A percentile compares a stretch with the other conserved stretches of the same genome.
These are phyloP conservation scores for Eustoma russellianum DNA, from an alignment of 257 asterid genomes.

Conservation along the genomic window DNA sequence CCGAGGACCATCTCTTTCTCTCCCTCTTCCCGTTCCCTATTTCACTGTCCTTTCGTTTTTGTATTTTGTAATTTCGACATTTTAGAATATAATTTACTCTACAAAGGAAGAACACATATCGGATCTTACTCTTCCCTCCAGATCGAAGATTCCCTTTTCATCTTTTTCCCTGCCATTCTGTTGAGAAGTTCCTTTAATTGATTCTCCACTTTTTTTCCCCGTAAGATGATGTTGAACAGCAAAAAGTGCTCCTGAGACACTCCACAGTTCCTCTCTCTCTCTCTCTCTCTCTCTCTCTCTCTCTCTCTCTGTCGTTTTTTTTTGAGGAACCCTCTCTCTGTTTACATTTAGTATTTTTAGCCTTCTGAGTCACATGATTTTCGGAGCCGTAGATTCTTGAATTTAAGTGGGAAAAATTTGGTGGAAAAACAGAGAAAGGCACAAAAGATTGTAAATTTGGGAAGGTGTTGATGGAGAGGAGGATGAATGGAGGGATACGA, in stretches of 20 bases:
- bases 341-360: background rate
- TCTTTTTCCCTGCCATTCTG: background rate
- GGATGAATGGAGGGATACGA: conserved; percentile 29
- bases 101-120: background rate
- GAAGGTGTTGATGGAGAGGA: conserved; percentile 14
- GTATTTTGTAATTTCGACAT: too few species aligned
- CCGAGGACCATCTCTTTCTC: background rate
- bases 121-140: conserved; percentile 1
- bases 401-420: background rate
- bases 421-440: too few species aligned
- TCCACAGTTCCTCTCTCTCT: background rate
- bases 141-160: conserved; percentile 3
- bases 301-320: too few species aligned
- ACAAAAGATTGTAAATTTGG: background rate
- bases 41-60: background rate
- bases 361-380: too few species aligned
- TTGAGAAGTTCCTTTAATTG: background rate
- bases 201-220: background rate
- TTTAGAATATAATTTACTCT: background rate
- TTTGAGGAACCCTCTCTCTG: too few species aligned
- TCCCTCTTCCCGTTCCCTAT: background rate
- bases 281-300: background rate
- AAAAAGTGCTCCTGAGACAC: background rate
- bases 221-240: background rate
- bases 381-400: background rate